Conservation (phyloP, 2,329 filamentous ascomycete genomes). For the Ceratocystiopsis sp. region DNA sequence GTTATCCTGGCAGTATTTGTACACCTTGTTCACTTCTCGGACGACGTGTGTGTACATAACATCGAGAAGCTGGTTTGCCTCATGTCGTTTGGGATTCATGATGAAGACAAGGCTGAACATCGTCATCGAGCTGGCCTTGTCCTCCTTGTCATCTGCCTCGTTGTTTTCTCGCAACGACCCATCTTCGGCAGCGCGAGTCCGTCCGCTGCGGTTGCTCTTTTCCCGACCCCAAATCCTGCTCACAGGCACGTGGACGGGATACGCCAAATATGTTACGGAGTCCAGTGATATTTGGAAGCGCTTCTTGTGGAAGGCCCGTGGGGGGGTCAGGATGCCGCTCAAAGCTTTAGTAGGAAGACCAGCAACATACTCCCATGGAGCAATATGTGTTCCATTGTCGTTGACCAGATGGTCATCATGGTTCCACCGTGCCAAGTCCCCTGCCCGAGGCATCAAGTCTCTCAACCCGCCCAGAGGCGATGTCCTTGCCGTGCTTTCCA, state of each 20-base stretch:
- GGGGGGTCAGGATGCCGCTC: constrained; percentile 63
- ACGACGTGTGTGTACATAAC: constrained; percentile 72
- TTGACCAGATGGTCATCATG: constrained; percentile 38
- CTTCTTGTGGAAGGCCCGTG: constrained; percentile 59
- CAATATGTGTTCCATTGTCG: constrained; percentile 37
- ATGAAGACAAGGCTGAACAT: constrained; percentile 99
- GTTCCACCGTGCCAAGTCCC: constrained; percentile 27
- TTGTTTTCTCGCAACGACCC: constrained; percentile 10
- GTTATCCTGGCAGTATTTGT: constrained; percentile 83
- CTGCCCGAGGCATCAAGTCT: constrained; percentile 17
- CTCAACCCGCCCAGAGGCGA: constrained; percentile 14
- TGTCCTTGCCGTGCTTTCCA: constrained; percentile 27
- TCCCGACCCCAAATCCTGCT: constrained; percentile 55
- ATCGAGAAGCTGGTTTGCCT: constrained; percentile 59
- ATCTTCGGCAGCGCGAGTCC: constrained; percentile 12
- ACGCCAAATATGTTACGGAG: constrained; percentile 63
- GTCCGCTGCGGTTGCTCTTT: constrained; percentile 14
- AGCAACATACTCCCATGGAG: constrained; percentile 56
- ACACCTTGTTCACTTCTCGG: constrained; percentile 79
- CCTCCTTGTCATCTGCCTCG: constrained; percentile 29
- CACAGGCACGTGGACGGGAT: constrained; percentile 66
- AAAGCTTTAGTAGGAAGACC: constrained; percentile 62
- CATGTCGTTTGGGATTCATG: constrained; percentile 59
- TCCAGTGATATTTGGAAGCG: constrained; percentile 71
- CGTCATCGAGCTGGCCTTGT: constrained; percentile 59